phyloP scores from a whole-genome alignment of 2,329 filamentous ascomycete genomes.

The Alternaria atra region DNA sequence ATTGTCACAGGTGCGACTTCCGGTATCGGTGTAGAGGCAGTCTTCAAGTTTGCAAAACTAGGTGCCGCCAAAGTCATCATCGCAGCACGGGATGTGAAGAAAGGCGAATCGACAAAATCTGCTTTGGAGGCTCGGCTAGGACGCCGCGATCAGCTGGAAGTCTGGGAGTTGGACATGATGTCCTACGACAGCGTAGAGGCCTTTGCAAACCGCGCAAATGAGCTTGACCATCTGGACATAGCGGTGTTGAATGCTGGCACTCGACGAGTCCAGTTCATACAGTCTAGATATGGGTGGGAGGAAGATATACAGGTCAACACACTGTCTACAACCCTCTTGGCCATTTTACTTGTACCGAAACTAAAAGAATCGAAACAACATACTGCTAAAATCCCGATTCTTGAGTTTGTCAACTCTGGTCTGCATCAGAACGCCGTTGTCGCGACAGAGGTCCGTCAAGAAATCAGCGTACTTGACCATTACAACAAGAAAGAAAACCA shows the following conservation, averaged over 20 bases:
- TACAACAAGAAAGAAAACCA: conserved; percentile 45
- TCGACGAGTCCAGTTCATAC: conserved; percentile 30
- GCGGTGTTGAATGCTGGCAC: conserved; percentile 54
- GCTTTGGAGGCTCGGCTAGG: conserved; percentile 39
- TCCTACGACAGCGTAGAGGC: conserved; percentile 45
- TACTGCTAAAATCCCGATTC: conserved; percentile 35
- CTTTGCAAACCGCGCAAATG: conserved; percentile 41
- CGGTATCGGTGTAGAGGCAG: conserved; percentile 53
- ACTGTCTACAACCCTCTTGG: conserved; percentile 65
- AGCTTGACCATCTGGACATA: conserved; percentile 49
- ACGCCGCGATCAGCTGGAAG: conserved; percentile 41
- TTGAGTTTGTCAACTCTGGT: conserved; percentile 48
- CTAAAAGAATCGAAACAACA: conserved; percentile 38
- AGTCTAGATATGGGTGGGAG: conserved; percentile 50
- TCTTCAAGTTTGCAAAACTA: conserved; percentile 47
- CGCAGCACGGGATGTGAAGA: conserved; percentile 46
- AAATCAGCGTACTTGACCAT: conserved; percentile 38
- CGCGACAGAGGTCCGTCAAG: conserved; percentile 24
- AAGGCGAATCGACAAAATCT: conserved; percentile 47
- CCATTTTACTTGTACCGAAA: conserved; percentile 58
- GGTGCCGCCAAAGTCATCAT: conserved; percentile 52
- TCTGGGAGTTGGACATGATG: conserved; percentile 51
- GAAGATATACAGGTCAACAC: conserved; percentile 66
- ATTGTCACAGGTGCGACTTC: conserved; percentile 57
- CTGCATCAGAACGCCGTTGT: conserved; percentile 40